Conservation (phyloP, 2,329 filamentous ascomycete genomes). For the Calonectria henricotiae region DNA sequence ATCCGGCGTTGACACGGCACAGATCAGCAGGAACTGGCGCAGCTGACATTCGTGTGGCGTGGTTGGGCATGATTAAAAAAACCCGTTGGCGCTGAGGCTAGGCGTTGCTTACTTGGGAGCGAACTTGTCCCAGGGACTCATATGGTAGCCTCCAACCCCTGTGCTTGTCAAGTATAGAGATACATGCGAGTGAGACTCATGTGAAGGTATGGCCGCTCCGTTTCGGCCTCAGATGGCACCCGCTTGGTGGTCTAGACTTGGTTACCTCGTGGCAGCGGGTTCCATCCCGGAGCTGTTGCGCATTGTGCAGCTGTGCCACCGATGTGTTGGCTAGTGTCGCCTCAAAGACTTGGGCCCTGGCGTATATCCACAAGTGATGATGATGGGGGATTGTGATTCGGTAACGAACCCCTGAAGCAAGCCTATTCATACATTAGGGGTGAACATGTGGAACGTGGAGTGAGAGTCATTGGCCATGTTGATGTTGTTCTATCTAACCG, state of each 20-base stretch:
- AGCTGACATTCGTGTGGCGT: not conserved
- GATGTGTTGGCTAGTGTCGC: not conserved
- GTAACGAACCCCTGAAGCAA: not conserved
- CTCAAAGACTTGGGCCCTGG: not conserved
- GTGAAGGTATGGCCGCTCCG: not conserved
- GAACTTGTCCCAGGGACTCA: not conserved
- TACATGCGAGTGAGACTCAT: not conserved
- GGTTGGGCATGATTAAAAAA: not conserved
- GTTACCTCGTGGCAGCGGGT: not conserved
- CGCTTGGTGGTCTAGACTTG: constrained; percentile 4
- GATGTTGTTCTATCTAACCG: no score
- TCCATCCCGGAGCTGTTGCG: not conserved
- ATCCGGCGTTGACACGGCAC: not conserved
- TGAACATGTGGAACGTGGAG: not conserved
- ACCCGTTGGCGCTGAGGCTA: not conserved
- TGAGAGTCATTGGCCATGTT: no score
- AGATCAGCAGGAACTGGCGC: not conserved
- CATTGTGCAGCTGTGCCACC: not conserved
- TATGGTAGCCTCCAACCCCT: not conserved
- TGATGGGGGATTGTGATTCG: not conserved
- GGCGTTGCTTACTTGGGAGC: not conserved
- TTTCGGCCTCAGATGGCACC: not conserved
- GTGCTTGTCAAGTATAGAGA: not conserved
- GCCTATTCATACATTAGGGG: not conserved
- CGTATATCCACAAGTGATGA: not conserved